These are phyloP conservation scores for Mycosphaerella sp. DNA, from an alignment of 2,329 filamentous ascomycete species.

Conservation along the genomic window DNA sequence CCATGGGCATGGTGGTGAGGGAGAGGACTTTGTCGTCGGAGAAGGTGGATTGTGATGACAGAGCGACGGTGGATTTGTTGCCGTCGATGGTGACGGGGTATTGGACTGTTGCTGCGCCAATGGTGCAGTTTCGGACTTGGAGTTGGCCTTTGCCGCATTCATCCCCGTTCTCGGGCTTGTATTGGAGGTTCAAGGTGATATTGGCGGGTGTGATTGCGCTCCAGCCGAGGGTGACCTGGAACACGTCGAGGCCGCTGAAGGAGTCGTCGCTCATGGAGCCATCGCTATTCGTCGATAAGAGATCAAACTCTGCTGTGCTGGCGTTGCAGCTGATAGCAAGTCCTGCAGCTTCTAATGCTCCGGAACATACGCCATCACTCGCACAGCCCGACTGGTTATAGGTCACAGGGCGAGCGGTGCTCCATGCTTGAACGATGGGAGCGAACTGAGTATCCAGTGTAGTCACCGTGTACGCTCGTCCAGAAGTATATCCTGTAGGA, in stretches of 20 bases:
- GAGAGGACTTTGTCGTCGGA: conserved; percentile 5
- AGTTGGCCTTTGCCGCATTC: conserved; percentile 10
- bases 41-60: not conserved
- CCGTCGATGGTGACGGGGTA: conserved; percentile 15
- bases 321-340: conserved; percentile 14
- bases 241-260: conserved; percentile 12
- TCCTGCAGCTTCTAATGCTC: conserved; percentile 12
- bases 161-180: conserved; percentile 8
- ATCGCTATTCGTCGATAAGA: not conserved
- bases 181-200: conserved; percentile 14
- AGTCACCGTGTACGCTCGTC: conserved; percentile 12
- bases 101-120: conserved; percentile 13
- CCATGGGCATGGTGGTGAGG: conserved; percentile 4
- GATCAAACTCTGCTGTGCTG: conserved; percentile 12
- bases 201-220: conserved; percentile 10
- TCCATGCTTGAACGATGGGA: conserved; percentile 13
- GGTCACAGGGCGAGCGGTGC: conserved; percentile 4
- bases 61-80: conserved; percentile 15
- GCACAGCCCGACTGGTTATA: conserved; percentile 12
- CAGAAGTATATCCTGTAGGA: conserved; percentile 13
- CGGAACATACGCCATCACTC: conserved; percentile 11
- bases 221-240: conserved; percentile 9
- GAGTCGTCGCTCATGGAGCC: conserved; percentile 8
- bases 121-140: conserved; percentile 14
- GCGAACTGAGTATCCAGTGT: conserved; percentile 10